Conservation (phyloP, 306 rosid genomes). For the Dryas drummondii region DNA sequence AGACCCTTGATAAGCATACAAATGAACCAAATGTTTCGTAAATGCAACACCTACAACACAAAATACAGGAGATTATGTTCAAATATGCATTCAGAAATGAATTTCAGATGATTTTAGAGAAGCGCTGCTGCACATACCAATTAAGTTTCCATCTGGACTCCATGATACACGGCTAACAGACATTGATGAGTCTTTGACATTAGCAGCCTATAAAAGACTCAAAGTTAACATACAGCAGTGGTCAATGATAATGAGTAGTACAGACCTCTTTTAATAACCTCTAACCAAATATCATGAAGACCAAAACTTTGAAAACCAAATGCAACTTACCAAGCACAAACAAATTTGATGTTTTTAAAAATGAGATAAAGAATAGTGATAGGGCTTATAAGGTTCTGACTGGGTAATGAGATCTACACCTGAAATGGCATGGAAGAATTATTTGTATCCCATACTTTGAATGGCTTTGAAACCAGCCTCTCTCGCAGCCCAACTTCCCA, state of each 20-base stretch:
- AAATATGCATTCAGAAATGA: background rate
- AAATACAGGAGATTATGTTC: slow-evolving; percentile 24
- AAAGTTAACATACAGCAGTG: background rate
- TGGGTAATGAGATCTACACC: slow-evolving; percentile 31
- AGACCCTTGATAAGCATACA: slow-evolving; percentile 51
- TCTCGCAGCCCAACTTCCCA: slow-evolving; percentile 54
- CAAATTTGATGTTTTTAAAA: background rate
- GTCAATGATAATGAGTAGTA: background rate
- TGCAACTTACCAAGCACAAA: background rate
- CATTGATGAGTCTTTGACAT: slow-evolving; percentile 48
- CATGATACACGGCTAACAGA: slow-evolving; percentile 61
- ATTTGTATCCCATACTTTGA: slow-evolving; percentile 34
- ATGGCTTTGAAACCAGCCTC: slow-evolving; percentile 46
- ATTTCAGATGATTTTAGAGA: background rate
- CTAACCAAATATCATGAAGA: background rate
- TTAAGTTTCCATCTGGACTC: slow-evolving; percentile 69
- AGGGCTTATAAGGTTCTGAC: background rate
- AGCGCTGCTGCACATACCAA: slow-evolving; percentile 46
- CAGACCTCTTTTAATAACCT: background rate
- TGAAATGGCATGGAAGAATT: slow-evolving; percentile 40
- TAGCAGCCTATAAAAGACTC: slow-evolving; percentile 38
- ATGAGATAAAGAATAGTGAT: background rate
- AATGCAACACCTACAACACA: slow-evolving; percentile 61
- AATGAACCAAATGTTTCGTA: slow-evolving; percentile 60
- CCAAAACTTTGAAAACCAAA: background rate